phyloP scores from a whole-genome alignment of 495 filamentous ascomycete genomes.

The Xylaria nigripes region DNA sequence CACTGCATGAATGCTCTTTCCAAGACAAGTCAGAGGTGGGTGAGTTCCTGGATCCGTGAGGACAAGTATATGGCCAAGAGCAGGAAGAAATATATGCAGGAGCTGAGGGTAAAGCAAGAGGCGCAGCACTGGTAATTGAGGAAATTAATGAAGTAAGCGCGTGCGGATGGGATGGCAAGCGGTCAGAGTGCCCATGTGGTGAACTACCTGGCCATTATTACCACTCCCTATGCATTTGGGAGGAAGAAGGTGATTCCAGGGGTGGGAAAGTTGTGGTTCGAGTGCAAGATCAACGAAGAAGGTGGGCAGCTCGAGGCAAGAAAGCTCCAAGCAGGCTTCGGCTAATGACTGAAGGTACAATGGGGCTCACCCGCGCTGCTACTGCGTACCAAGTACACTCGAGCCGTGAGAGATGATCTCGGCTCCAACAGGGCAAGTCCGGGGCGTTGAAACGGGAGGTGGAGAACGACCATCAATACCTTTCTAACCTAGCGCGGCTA shows the following conservation, averaged over 20 bases:
- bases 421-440: slow-evolving; percentile 7
- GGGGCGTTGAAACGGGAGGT: slow-evolving; percentile 6
- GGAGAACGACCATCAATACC: slow-evolving; percentile 1
- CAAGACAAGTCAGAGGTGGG: slow-evolving; percentile 14
- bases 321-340: not conserved
- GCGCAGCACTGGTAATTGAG: too few relatives aligned
- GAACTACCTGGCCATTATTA: slow-evolving; percentile 20
- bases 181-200: slow-evolving; percentile 7
- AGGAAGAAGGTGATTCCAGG: not conserved
- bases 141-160: too few relatives aligned
- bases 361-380: not conserved
- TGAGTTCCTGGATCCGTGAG: not conserved
- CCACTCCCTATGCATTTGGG: not conserved
- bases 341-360: slow-evolving; percentile 3
- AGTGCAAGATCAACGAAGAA: not conserved
- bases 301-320: slow-evolving; percentile 4
- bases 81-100: slow-evolving; percentile 10
- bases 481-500: not conserved
- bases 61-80: not conserved
- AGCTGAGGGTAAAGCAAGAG: not conserved
- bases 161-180: slow-evolving; percentile 11
- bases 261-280: not conserved
- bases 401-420: slow-evolving; percentile 3
- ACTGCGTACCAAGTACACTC: too few relatives aligned
- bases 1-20: slow-evolving; percentile 6